Conservation (phyloP, 306 rosid genomes). For the Fragaria nilgerrensis region DNA sequence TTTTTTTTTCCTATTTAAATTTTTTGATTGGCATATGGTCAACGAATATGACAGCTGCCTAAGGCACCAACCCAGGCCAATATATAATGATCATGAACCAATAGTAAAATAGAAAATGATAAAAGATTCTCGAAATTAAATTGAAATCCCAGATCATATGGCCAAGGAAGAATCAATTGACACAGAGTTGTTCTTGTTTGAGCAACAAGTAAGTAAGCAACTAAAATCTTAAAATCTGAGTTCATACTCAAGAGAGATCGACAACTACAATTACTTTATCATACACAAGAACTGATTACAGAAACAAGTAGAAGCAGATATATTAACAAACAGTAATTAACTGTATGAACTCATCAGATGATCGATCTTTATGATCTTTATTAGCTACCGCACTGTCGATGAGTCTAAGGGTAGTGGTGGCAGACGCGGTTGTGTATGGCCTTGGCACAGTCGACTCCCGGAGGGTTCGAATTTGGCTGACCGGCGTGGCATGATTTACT, state of each 20-base stretch:
- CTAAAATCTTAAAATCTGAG: background rate
- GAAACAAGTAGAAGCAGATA: background rate
- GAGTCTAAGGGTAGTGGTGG: background rate
- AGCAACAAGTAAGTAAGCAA: background rate
- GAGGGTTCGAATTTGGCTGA: background rate
- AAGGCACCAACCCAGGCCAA: background rate
- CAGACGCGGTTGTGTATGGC: rapidly evolving
- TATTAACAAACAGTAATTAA: background rate
- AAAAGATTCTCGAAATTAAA: background rate
- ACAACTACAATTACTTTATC: background rate
- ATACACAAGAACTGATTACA: background rate
- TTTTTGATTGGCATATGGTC: background rate
- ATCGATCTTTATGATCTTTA: background rate
- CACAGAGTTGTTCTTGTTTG: background rate
- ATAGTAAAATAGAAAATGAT: background rate
- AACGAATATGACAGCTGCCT: background rate
- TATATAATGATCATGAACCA: background rate
- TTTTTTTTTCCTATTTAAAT: background rate
- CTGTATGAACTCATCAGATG: background rate
- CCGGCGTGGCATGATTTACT: background rate
- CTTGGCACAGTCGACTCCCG: background rate
- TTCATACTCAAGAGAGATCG: background rate
- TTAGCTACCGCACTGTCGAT: background rate
- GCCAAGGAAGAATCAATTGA: background rate
- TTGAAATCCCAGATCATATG: background rate